Conservation (phyloP, 768 basidiomycete species). For the Tylopilus felleus region DNA sequence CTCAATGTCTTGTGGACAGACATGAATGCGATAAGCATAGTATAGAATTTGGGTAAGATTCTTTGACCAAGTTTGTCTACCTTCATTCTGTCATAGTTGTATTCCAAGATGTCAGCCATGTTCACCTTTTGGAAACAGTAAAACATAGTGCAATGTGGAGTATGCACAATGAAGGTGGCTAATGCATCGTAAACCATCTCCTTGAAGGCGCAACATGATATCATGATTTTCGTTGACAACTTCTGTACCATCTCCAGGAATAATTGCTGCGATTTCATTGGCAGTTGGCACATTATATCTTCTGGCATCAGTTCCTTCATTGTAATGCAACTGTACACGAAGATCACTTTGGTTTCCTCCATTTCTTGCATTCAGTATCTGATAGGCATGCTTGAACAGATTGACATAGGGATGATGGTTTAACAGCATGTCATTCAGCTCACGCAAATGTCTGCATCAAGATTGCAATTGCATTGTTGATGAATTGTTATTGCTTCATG, state of each 20-base stretch:
- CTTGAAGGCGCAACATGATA: background rate
- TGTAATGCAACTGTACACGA: too few species aligned
- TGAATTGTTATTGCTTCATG: too few species aligned
- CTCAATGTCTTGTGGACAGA: background rate
- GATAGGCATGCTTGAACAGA: too few species aligned
- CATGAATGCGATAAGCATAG: slow-evolving; percentile 34
- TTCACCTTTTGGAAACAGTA: background rate
- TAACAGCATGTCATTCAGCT: too few species aligned
- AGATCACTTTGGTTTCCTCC: too few species aligned
- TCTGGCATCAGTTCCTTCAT: slow-evolving; percentile 30
- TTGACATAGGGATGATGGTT: too few species aligned
- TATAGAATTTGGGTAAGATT: slow-evolving; percentile 30
- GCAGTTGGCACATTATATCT: slow-evolving; percentile 44
- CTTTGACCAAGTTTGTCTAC: background rate
- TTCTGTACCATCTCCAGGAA: slow-evolving; percentile 32
- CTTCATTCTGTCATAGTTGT: background rate
- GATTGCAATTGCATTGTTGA: too few species aligned
- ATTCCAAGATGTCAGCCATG: background rate
- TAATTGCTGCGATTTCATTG: slow-evolving; percentile 39
- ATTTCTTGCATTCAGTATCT: too few species aligned
- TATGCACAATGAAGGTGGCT: slow-evolving; percentile 9
- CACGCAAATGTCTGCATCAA: too few species aligned
- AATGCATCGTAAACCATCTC: background rate
- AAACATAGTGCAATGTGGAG: slow-evolving; percentile 6
- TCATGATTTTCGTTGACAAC: slow-evolving; percentile 1